Evolutionary conservation across 208 protist species (phyloP).

Genomic region (Pavlovales sp.): DNA sequence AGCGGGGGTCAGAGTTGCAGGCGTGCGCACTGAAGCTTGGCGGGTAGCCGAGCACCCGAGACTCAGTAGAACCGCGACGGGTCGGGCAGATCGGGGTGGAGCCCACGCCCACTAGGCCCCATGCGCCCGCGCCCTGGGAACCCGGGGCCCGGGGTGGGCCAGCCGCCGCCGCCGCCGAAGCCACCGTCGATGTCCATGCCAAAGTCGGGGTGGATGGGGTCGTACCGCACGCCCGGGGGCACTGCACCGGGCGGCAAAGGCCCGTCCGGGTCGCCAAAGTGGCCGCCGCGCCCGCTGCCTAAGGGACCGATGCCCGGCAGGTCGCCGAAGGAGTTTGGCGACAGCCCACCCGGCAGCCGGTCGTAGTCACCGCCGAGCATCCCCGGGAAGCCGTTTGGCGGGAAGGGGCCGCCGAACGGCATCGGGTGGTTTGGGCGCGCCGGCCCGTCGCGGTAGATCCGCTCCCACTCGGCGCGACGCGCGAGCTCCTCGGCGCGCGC

Average conservation of each 20-base stretch:
- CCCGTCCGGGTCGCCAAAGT: neutral
- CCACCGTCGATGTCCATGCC: neutral
- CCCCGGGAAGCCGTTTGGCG: neutral
- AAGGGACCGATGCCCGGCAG: no score
- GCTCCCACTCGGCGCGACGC: no score
- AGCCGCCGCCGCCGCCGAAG: neutral
- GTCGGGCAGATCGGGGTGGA: neutral
- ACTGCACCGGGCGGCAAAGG: neutral
- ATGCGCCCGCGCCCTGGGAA: no score
- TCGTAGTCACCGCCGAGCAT: neutral
- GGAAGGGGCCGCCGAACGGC: neutral
- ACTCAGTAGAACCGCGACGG: neutral
- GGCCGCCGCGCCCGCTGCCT: no score
- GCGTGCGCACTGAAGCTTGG: no score
- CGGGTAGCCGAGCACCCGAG: no score
- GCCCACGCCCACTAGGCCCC: no score
- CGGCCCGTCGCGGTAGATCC: no score
- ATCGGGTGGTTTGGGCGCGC: no score
- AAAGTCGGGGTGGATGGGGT: neutral
- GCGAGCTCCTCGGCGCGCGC: no score
- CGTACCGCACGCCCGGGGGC: neutral
- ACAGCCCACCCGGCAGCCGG: neutral
- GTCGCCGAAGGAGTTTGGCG: no score
- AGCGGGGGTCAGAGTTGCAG: no score
- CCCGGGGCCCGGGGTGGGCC: neutral